These are phyloP conservation scores for Echeveria elegans DNA, from an alignment of 164 flowering plant species.

Conservation along the genomic window DNA sequence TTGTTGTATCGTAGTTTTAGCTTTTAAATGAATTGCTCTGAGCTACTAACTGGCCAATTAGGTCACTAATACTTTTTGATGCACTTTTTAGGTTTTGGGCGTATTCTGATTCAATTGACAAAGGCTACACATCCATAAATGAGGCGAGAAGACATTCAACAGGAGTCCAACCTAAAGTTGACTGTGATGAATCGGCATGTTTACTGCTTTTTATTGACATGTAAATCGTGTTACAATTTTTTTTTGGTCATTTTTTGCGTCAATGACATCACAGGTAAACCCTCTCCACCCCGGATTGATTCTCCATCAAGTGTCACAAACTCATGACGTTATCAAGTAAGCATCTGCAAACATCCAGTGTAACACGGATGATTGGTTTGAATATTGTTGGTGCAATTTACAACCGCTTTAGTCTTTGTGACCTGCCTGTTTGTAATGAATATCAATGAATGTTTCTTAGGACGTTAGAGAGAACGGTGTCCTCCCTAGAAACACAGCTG, in stretches of 20 bases:
- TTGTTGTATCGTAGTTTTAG: not conserved
- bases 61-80: not conserved
- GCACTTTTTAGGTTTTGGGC: conserved; percentile 41
- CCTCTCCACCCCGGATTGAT: conserved; percentile 43
- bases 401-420: not conserved
- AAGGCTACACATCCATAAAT: conserved; percentile 24
- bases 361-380: not conserved
- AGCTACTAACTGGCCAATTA: not conserved
- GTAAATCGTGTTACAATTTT: not conserved
- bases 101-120: conserved; percentile 30
- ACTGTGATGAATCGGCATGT: conserved; percentile 68
- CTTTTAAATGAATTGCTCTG: not conserved
- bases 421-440: not conserved
- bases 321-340: conserved; percentile 69
- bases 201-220: not conserved
- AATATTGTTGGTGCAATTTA: not conserved
- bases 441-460: conserved; percentile 29
- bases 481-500: conserved; percentile 74
- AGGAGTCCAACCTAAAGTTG: conserved; percentile 26
- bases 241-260: no score
- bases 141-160: conserved; percentile 20
- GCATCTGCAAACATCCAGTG: conserved; percentile 11
- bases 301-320: conserved; percentile 59
- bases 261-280: conserved; percentile 29
- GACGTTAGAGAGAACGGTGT: conserved; percentile 77